Conservation (phyloP, 2,329 filamentous ascomycete species). For the Scedosporium apiospermum region DNA sequence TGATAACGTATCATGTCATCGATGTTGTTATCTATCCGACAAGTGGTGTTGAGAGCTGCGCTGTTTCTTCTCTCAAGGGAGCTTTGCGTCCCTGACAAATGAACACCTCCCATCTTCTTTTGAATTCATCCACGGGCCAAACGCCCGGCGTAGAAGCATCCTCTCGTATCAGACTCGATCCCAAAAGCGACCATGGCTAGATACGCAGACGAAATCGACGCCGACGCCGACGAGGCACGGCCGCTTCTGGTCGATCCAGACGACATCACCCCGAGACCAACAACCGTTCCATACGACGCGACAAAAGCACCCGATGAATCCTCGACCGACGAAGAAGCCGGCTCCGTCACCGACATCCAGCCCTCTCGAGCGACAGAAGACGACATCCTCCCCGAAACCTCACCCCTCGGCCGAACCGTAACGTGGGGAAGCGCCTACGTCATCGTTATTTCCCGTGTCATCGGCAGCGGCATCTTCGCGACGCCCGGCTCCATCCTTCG, state of each 20-base stretch:
- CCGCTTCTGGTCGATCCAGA: not conserved
- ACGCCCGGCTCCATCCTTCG: constrained; percentile 59
- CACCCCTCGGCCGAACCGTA: constrained; percentile 47
- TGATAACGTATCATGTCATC: not conserved
- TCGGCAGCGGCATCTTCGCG: constrained; percentile 64
- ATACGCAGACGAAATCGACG: not conserved
- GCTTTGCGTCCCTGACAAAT: not conserved
- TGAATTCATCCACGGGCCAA: not conserved
- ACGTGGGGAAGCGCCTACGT: constrained; percentile 57
- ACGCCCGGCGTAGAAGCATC: not conserved
- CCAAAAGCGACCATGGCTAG: not conserved
- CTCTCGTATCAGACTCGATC: too few species aligned
- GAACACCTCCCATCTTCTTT: not conserved
- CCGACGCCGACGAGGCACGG: not conserved
- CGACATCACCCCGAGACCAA: not conserved
- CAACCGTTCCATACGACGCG: not conserved
- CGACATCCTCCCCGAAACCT: constrained; percentile 49
- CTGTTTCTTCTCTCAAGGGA: too few species aligned
- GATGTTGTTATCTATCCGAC: not conserved
- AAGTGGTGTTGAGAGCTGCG: too few species aligned
- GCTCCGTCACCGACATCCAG: not conserved
- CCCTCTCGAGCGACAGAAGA: constrained; percentile 34
- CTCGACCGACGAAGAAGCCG: not conserved
- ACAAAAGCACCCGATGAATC: not conserved
- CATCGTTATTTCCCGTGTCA: constrained; percentile 57